These are phyloP conservation scores for Paspalum notatum DNA, from an alignment of 176 grass and related monocot species.

Conservation along the genomic window DNA sequence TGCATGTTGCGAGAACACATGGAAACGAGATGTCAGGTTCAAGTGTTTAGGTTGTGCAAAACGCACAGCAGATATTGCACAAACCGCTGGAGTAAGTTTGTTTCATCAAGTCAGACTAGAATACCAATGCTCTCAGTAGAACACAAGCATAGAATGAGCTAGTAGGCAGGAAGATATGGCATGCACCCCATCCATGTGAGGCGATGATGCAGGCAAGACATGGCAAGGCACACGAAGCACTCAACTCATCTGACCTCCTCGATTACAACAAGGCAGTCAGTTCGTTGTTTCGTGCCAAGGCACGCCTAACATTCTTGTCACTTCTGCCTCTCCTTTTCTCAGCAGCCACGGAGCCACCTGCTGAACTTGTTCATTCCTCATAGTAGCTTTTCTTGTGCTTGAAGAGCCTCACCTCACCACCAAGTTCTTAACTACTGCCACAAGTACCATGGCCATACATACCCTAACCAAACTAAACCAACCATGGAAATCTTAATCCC, in stretches of 20 bases:
- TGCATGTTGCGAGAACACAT: too few relatives aligned
- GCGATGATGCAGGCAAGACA: conserved; percentile 30
- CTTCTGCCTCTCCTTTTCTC: neutral
- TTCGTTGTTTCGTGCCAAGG: conserved; percentile 40
- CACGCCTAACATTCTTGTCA: conserved; percentile 19
- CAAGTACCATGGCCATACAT: conserved; percentile 24
- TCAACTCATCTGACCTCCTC: neutral
- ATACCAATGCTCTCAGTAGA: neutral
- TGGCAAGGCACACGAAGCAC: conserved; percentile 8
- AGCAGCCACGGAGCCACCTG: neutral
- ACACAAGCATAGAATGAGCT: neutral
- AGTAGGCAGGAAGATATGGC: neutral
- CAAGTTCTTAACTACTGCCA: conserved; percentile 25
- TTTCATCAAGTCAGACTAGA: neutral
- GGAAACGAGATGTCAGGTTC: too few relatives aligned
- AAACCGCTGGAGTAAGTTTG: too few relatives aligned
- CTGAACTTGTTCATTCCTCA: neutral
- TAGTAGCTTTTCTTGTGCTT: conserved; percentile 28
- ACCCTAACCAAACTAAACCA: conserved; percentile 39
- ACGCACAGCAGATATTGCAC: too few relatives aligned
- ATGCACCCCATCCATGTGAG: neutral
- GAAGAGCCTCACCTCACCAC: conserved; percentile 4
- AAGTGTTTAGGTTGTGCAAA: too few relatives aligned
- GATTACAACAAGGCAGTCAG: conserved; percentile 22
- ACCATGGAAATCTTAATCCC: conserved; percentile 47